These are phyloP conservation scores for Phaeodactylum tricornutum DNA, from an alignment of 108 stramenopile genomes.

Conservation along the genomic window DNA sequence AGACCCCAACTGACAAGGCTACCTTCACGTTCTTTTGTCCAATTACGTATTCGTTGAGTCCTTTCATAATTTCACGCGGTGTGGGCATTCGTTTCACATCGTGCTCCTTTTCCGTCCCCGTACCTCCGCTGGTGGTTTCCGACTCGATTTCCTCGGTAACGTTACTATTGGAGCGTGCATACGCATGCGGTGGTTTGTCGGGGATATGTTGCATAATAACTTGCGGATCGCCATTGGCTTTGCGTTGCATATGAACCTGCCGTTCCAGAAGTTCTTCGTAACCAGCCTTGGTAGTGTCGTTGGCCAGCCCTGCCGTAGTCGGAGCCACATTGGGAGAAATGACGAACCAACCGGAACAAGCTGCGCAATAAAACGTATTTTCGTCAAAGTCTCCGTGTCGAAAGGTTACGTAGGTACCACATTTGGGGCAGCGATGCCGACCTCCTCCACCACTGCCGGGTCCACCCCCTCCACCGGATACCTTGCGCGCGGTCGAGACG, in stretches of 20 bases:
- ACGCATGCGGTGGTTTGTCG: not conserved
- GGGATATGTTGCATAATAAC: slow-evolving; percentile 51
- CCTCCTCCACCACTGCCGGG: slow-evolving; percentile 32
- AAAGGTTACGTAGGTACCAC: slow-evolving; percentile 62
- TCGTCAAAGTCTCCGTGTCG: slow-evolving; percentile 40
- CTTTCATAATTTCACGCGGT: slow-evolving; percentile 72
- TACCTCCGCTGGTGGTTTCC: not conserved
- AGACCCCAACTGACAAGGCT: slow-evolving; percentile 87
- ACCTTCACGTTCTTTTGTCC: slow-evolving; percentile 93
- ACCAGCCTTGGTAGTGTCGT: too few species aligned
- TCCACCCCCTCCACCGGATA: slow-evolving; percentile 6
- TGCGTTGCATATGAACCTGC: not conserved
- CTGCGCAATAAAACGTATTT: slow-evolving; percentile 79
- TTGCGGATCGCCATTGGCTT: slow-evolving; percentile 12
- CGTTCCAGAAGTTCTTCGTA: slow-evolving; percentile 8
- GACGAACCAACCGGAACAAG: slow-evolving; percentile 81
- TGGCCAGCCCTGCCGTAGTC: slow-evolving; percentile 1
- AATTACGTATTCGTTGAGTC: slow-evolving; percentile 91
- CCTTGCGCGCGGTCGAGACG: not conserved
- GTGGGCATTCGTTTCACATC: slow-evolving; percentile 44
- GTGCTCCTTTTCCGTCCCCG: not conserved
- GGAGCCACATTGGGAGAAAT: slow-evolving; percentile 4
- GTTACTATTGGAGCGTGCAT: not conserved
- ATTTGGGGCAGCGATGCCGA: slow-evolving; percentile 64
- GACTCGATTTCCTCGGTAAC: not conserved